These are phyloP conservation scores for Plasmodium coatneyi DNA, from an alignment of 169 alveolate species.

Conservation along the genomic window DNA sequence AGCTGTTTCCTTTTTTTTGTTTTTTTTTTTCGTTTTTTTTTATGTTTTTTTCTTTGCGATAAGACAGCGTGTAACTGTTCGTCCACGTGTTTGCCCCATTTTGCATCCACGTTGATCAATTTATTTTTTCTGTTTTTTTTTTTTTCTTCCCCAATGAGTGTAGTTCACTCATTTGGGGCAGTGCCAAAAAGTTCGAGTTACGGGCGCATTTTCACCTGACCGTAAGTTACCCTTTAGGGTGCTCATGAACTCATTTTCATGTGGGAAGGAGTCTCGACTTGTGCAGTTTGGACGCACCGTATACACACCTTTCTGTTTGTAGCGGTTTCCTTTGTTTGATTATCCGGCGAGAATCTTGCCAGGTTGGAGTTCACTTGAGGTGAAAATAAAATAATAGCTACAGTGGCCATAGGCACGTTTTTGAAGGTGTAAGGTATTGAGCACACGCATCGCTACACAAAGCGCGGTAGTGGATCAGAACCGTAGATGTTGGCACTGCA, in stretches of 20 bases:
- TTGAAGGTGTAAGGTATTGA: background rate
- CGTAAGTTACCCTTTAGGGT: background rate
- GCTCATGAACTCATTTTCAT: background rate
- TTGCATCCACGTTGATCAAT: background rate
- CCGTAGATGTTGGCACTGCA: background rate
- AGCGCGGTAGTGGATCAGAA: background rate
- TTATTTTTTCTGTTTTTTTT: no score
- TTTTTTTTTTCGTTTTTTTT: background rate
- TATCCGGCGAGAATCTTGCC: background rate
- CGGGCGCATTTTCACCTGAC: background rate
- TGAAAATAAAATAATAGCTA: background rate
- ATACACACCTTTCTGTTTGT: background rate
- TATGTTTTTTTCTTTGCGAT: background rate
- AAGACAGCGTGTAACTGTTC: background rate
- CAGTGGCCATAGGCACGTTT: background rate
- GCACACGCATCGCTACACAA: background rate
- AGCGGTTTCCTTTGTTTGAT: background rate
- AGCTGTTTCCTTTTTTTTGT: background rate
- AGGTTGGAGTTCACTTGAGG: background rate
- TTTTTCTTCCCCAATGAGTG: background rate
- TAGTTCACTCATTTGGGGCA: background rate
- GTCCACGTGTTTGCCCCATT: background rate
- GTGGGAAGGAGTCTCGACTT: background rate
- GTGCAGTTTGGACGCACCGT: background rate
- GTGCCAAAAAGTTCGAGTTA: background rate